Conservation (phyloP, 2,329 filamentous ascomycete species). For the Dothidotthia symphoricarpi region DNA sequence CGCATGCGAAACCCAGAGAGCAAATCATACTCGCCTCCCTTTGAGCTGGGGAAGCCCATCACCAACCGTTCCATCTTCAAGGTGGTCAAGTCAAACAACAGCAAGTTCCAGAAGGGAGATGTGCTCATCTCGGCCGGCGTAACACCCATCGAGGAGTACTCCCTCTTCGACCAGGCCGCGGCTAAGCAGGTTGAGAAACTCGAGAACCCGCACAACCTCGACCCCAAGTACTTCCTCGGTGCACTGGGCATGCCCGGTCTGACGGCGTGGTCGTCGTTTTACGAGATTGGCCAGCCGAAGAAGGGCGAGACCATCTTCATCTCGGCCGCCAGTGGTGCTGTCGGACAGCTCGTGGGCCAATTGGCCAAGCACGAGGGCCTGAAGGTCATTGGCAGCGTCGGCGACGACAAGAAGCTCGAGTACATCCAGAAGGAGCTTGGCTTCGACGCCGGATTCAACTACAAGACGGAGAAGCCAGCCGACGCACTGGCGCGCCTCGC, state of each 20-base stretch:
- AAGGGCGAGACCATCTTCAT: constrained; percentile 81
- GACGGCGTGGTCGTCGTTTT: constrained; percentile 72
- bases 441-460: constrained; percentile 80
- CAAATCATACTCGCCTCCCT: constrained; percentile 68
- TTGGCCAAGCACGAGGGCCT: constrained; percentile 78
- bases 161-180: constrained; percentile 52
- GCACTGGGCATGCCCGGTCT: constrained; percentile 76
- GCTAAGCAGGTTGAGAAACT: constrained; percentile 54
- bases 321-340: constrained; percentile 74
- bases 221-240: constrained; percentile 68
- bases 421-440: constrained; percentile 68
- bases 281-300: constrained; percentile 72
- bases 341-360: constrained; percentile 80
- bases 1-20: constrained; percentile 65
- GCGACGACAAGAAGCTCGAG: constrained; percentile 74
- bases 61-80: constrained; percentile 63
- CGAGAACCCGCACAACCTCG: constrained; percentile 67
- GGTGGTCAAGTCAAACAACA: constrained; percentile 67
- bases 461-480: constrained; percentile 73
- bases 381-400: constrained; percentile 75
- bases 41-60: constrained; percentile 62
- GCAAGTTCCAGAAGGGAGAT: constrained; percentile 66
- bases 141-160: constrained; percentile 69
- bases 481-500: constrained; percentile 70
- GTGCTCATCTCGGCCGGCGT: constrained; percentile 54